phyloP scores from a whole-genome alignment of 306 rosid genomes.

The Luffa aegyptiaca region DNA sequence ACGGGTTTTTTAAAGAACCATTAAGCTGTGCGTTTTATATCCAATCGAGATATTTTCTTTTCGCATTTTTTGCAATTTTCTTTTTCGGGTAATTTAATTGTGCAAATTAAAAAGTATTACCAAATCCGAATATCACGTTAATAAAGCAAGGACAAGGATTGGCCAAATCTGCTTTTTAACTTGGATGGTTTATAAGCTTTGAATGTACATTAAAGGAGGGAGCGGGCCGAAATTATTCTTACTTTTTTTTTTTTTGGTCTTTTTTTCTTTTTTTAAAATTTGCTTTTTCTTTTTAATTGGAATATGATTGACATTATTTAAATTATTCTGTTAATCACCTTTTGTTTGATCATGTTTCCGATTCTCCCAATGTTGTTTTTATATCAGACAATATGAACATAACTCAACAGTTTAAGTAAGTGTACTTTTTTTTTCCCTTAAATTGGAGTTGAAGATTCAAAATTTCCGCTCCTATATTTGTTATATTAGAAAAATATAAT shows the following conservation, averaged over 20 bases:
- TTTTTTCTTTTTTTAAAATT: neutral
- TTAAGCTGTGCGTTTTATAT: conserved; percentile 4
- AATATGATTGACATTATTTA: neutral
- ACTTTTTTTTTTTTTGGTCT: neutral
- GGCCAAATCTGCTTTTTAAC: neutral
- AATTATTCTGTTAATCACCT: neutral
- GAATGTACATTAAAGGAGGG: conserved; percentile 1
- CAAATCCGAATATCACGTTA: neutral
- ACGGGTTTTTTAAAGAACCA: neutral
- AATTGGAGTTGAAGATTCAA: too few relatives aligned
- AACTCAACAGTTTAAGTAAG: too few relatives aligned
- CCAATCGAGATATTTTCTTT: neutral
- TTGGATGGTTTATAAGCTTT: conserved; percentile 2
- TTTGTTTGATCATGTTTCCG: neutral
- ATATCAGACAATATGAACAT: neutral
- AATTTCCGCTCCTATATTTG: neutral
- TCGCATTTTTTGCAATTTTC: neutral
- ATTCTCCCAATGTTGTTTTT: neutral
- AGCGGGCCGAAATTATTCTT: neutral
- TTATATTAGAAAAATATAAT: neutral
- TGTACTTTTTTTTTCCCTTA: too few relatives aligned
- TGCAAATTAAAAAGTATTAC: neutral
- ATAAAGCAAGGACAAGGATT: neutral
- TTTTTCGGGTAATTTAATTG: neutral
- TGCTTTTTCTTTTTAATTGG: neutral